Evolutionary conservation across 768 basidiomycete species (phyloP).

Genomic region (Phaeotremella fagi): DNA sequence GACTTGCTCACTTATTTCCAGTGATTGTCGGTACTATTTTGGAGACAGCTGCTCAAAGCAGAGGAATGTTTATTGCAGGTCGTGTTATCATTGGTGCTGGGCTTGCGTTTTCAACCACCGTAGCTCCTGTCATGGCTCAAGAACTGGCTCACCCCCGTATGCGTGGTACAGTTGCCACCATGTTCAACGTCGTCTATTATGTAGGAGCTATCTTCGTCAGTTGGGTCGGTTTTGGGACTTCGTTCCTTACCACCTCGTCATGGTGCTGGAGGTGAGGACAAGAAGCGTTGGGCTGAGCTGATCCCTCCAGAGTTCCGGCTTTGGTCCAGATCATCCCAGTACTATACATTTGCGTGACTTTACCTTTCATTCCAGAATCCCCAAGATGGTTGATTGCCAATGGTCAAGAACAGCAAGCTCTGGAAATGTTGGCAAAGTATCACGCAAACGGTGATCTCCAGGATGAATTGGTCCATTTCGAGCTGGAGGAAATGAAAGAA

Average conservation of each 20-base stretch:
- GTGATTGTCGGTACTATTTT: conserved; percentile 20
- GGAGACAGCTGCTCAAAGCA: conserved; percentile 22
- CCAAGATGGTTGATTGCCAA: conserved; percentile 20
- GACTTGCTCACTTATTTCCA: neutral
- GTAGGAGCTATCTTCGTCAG: conserved; percentile 74
- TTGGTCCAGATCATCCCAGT: conserved; percentile 9
- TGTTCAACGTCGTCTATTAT: conserved; percentile 62
- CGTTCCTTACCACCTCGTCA: conserved; percentile 23
- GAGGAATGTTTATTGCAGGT: conserved; percentile 27
- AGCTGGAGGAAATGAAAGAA: conserved; percentile 12
- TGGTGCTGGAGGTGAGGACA: neutral
- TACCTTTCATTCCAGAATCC: conserved; percentile 27
- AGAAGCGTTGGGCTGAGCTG: neutral
- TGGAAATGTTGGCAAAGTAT: conserved; percentile 6
- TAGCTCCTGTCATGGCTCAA: conserved; percentile 76
- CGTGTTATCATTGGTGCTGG: conserved; percentile 54
- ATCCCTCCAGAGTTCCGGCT: conserved; percentile 7
- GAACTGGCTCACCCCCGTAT: conserved; percentile 74
- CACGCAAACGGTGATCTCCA: conserved; percentile 8
- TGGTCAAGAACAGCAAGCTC: conserved; percentile 7
- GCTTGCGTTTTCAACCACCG: conserved; percentile 60
- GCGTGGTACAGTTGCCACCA: neutral
- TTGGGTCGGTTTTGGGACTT: conserved; percentile 81
- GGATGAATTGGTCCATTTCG: conserved; percentile 11
- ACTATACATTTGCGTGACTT: conserved; percentile 1